Conservation (phyloP, 768 basidiomycete genomes). For the Amylocystis lapponica region DNA sequence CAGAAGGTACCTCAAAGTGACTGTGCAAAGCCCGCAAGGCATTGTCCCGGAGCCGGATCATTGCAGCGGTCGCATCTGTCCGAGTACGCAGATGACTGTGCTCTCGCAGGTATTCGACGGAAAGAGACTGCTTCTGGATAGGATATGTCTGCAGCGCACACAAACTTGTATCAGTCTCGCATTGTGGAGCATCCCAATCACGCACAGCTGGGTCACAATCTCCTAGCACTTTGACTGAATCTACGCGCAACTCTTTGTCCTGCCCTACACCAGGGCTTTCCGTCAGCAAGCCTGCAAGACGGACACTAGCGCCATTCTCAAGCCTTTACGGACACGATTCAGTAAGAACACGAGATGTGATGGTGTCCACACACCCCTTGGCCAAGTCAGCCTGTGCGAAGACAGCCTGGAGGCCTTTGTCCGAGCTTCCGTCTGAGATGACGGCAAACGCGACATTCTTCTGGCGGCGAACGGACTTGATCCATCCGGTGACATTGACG, state of each 20-base stretch:
- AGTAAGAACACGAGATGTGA: not conserved
- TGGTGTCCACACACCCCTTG: conserved; percentile 22
- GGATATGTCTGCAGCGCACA: conserved; percentile 80
- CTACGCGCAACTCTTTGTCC: conserved; percentile 44
- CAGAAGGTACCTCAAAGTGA: conserved; percentile 63
- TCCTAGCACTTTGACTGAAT: conserved; percentile 46
- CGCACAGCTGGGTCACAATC: conserved; percentile 52
- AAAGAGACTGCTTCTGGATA: conserved; percentile 84
- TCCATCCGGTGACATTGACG: conserved; percentile 68
- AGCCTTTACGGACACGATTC: conserved; percentile 27
- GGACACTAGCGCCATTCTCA: conserved; percentile 52
- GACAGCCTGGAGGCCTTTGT: conserved; percentile 74
- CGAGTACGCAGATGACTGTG: conserved; percentile 85
- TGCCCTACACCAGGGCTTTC: conserved; percentile 47
- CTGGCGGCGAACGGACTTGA: conserved; percentile 80
- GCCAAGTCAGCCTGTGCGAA: conserved; percentile 39
- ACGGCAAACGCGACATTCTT: conserved; percentile 86
- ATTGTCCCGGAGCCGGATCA: conserved; percentile 66
- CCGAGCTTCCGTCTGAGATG: conserved; percentile 74
- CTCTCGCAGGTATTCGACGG: conserved; percentile 76
- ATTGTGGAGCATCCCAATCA: not conserved
- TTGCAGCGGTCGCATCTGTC: conserved; percentile 62
- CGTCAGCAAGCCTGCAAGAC: conserved; percentile 39
- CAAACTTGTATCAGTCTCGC: not conserved
- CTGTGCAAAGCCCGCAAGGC: conserved; percentile 51